Evolutionary conservation across 352 stramenopile genomes (phyloP), one percentile per base, ranked within the genome.

Genomic region (Globisporangium emineosum): DNA sequence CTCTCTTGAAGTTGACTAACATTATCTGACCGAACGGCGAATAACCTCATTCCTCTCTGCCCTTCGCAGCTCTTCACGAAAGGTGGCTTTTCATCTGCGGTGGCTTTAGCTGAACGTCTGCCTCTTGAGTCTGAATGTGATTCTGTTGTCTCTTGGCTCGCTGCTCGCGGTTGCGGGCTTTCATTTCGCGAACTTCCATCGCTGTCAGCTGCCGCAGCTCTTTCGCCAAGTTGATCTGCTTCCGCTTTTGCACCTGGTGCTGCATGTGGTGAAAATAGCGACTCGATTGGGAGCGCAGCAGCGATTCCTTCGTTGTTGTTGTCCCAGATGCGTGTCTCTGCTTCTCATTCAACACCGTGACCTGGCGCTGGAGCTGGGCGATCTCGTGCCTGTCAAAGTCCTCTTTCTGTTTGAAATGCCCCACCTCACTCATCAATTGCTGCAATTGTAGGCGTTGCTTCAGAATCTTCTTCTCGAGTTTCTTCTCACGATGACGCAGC

Each of bases 101-200:
- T 19, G 30, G 12, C 13, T 40, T 29, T 15, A 15, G 6, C 0
- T 43, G 4, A 12, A 25, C 30, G 33, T 43, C 42, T 23, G 33
- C 25, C 17, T 40, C 27, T 37, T 37, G 19, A 12, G 17, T 32
- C 43, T 50, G 13, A 35, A 30, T 51, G 13, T 40, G 40, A 2
- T 30, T 0, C 29, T 61, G 53, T 29, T 25, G 37, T 50, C 25
- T 63, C 19, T 49, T 57, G 6, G 30, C 54, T 10, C 62, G 25
- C 10, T 67, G 54, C 43, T 63, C 62, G 45, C 55, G 62, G n/a
- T 57, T 69, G 8, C 64, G 68, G 1, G 19, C n/a, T 21, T 67
- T 60, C 64, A 81, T 74, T 51, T 81, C 73, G 3, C 68, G 68
- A 17, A 75, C 69, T 33, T 81, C 73, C 65, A 81, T 56, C 25